A percentile compares a stretch with the other conserved stretches of the same genome.
Conservation (phyloP, 2,329 filamentous ascomycete species). For the Fusarium sacchari region DNA sequence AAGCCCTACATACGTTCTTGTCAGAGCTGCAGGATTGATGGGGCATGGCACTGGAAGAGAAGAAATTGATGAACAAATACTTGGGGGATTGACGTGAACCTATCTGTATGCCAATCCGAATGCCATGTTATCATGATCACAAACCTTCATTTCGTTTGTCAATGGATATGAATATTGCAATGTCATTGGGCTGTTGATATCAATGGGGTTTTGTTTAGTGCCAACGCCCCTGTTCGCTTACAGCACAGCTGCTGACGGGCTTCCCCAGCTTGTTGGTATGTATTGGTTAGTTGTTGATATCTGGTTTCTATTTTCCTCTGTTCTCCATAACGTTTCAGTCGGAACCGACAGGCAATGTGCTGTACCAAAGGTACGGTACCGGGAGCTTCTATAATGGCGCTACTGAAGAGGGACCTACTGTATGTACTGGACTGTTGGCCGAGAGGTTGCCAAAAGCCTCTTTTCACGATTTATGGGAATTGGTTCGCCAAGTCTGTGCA, state of each 20-base stretch:
- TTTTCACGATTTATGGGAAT: neutral
- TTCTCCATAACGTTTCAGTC: constrained; percentile 24
- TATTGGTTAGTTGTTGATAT: neutral
- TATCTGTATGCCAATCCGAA: neutral
- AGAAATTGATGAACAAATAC: neutral
- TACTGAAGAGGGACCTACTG: neutral
- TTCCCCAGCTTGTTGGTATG: constrained; percentile 1
- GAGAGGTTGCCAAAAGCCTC: constrained; percentile 1
- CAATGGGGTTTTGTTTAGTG: constrained; percentile 8
- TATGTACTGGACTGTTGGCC: neutral
- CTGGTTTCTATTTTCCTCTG: neutral
- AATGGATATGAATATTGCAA: neutral
- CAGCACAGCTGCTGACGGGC: neutral
- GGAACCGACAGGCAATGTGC: constrained; percentile 18
- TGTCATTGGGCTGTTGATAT: neutral
- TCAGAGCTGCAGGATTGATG: neutral
- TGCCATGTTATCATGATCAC: neutral
- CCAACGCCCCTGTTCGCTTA: neutral
- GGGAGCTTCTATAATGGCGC: constrained; percentile 10
- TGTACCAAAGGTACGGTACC: constrained; percentile 26
- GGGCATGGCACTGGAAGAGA: neutral
- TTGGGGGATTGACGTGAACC: neutral
- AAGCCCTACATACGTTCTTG: neutral
- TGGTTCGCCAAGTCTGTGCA: neutral
- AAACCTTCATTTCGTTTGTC: neutral